phyloP scores from a whole-genome alignment of 495 filamentous ascomycete species.

The Trichocladium uniseriatum region DNA sequence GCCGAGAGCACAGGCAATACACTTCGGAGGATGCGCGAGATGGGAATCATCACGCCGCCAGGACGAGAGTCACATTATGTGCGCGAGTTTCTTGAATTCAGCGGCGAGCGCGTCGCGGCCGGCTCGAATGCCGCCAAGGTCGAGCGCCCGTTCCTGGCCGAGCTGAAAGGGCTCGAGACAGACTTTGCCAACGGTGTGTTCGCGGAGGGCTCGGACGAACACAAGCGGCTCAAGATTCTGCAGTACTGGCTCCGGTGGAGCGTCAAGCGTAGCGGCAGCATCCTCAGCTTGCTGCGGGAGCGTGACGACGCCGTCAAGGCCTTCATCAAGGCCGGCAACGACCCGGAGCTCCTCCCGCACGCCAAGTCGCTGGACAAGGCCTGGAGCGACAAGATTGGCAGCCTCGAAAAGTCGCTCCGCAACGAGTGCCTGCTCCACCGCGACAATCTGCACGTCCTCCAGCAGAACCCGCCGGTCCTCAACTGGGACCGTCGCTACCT shows the following conservation, averaged over 20 bases:
- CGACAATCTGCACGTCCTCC: conserved; percentile 40
- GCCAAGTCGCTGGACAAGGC: not conserved
- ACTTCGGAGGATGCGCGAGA: conserved; percentile 27
- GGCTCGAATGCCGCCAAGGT: conserved; percentile 12
- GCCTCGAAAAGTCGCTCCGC: conserved; percentile 6
- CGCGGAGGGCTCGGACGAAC: conserved; percentile 15
- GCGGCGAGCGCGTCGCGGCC: conserved; percentile 2
- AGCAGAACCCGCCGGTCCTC: conserved; percentile 40
- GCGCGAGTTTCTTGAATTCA: conserved; percentile 20
- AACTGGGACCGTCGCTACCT: conserved; percentile 53
- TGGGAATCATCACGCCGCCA: conserved; percentile 21
- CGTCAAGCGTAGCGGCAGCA: conserved; percentile 6
- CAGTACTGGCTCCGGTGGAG: conserved; percentile 21
- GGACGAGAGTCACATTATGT: conserved; percentile 26
- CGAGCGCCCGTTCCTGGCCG: conserved; percentile 24
- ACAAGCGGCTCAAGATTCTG: conserved; percentile 13
- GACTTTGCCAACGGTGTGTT: conserved; percentile 13
- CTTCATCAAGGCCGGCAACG: not conserved
- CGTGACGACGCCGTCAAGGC: conserved; percentile 12
- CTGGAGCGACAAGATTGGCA: conserved; percentile 2
- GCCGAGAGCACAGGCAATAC: conserved; percentile 19
- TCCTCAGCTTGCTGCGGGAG: conserved; percentile 22
- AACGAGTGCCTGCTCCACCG: conserved; percentile 25
- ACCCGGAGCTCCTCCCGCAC: not conserved
- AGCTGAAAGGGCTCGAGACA: conserved; percentile 26